Percentiles rank a stretch among this genome's conserved stretches.
Evolutionary conservation across 169 alveolate species (phyloP).

Genomic region (Perkinsus olseni): DNA sequence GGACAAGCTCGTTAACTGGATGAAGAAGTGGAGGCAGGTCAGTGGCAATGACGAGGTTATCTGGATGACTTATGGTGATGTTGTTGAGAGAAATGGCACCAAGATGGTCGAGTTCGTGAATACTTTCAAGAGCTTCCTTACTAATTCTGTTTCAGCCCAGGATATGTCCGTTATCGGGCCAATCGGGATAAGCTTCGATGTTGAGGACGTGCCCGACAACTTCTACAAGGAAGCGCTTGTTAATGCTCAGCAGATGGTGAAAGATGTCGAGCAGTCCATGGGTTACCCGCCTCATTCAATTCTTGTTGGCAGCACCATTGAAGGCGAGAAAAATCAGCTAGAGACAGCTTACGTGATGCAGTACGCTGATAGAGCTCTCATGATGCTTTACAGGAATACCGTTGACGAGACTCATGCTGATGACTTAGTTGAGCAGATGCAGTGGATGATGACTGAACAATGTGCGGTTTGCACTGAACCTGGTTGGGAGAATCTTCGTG

Average conservation of each 20-base stretch:
- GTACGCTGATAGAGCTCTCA: neutral
- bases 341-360: neutral
- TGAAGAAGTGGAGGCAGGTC: neutral
- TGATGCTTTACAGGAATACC: neutral
- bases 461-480: neutral
- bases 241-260: neutral
- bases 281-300: neutral
- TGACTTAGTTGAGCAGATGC: neutral
- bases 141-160: neutral
- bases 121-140: neutral
- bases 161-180: neutral
- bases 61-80: neutral
- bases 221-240: neutral
- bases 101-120: neutral
- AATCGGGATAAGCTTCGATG: neutral
- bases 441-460: neutral
- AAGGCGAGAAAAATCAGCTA: neutral
- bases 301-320: neutral
- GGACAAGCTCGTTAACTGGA: neutral
- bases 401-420: neutral
- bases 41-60: neutral
- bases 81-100: neutral
- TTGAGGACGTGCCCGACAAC: neutral
- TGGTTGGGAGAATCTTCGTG: neutral
- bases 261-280: neutral